A percentile compares a stretch with the other conserved stretches of the same genome.
These are phyloP conservation scores for Boletales sp. DNA, from an alignment of 768 basidiomycete species.

Conservation along the genomic window DNA sequence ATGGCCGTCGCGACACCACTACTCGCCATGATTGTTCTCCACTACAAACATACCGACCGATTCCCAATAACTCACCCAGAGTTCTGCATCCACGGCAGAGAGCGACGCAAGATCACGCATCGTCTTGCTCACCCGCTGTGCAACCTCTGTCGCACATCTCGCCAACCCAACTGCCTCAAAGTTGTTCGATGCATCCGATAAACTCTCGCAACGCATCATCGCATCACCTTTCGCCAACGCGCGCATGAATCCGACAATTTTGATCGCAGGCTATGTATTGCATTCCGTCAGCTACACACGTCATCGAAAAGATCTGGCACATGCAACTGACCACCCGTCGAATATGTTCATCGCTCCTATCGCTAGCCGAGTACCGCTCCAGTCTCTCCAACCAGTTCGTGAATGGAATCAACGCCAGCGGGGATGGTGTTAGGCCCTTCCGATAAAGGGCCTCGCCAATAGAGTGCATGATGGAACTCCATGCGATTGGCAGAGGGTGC, in stretches of 20 bases:
- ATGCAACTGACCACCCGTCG: constrained; percentile 26
- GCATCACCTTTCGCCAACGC: constrained; percentile 16
- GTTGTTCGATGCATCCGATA: not conserved
- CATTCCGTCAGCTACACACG: constrained; percentile 1
- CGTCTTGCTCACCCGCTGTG: constrained; percentile 30
- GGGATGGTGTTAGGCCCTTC: constrained; percentile 1
- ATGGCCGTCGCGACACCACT: no score
- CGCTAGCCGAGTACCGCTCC: constrained; percentile 6
- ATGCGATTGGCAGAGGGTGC: constrained; percentile 30
- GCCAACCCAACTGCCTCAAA: constrained; percentile 3
- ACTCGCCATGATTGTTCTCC: no score
- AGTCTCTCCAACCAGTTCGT: constrained; percentile 26
- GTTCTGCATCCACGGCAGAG: constrained; percentile 17
- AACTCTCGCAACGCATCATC: not conserved
- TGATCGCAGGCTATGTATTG: constrained; percentile 31
- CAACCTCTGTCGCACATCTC: constrained; percentile 27
- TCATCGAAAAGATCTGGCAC: constrained; percentile 31
- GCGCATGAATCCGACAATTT: constrained; percentile 29
- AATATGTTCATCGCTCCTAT: constrained; percentile 22
- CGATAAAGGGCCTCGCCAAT: constrained; percentile 18
- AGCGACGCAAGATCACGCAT: constrained; percentile 26
- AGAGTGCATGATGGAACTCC: constrained; percentile 21
- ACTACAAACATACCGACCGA: constrained; percentile 20
- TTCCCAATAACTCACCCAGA: constrained; percentile 42
- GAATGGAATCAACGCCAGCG: constrained; percentile 31